Percentiles rank a stretch among this genome's conserved stretches.
These are phyloP conservation scores for Ceratocystis cubensis DNA, from an alignment of 2,329 filamentous ascomycete species.

Conservation along the genomic window DNA sequence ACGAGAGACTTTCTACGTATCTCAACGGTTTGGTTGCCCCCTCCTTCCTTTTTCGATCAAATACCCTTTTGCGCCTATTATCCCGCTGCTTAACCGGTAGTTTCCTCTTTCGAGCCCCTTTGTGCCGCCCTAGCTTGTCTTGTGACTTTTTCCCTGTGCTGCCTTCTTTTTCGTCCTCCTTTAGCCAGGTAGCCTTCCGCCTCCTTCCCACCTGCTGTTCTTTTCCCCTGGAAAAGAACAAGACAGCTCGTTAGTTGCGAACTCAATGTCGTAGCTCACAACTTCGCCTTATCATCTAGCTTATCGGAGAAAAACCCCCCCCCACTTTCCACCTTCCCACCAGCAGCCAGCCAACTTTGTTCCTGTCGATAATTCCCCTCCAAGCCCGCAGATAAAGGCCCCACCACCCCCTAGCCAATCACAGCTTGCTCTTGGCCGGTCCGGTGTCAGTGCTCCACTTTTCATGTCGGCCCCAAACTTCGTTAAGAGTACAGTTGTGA, in stretches of 20 bases:
- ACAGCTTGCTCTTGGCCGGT: neutral
- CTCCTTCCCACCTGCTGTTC: neutral
- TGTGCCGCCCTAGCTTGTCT: neutral
- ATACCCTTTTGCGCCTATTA: neutral
- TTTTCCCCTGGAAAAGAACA: neutral
- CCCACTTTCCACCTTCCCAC: neutral
- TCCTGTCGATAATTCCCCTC: neutral
- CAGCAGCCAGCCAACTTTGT: neutral
- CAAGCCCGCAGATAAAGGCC: neutral
- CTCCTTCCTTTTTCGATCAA: neutral
- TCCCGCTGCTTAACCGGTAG: neutral
- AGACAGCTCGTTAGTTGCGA: neutral
- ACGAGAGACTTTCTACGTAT: neutral
- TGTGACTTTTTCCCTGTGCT: neutral
- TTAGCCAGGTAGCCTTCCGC: neutral
- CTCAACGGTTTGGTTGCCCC: neutral
- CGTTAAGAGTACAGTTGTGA: neutral
- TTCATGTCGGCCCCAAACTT: neutral
- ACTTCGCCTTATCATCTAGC: neutral
- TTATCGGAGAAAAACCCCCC: neutral
- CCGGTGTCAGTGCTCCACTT: constrained; percentile 2
- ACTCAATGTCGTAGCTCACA: neutral
- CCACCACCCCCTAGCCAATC: neutral
- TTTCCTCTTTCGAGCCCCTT: neutral
- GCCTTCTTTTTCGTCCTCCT: neutral